phyloP scores from a whole-genome alignment of 352 stramenopile genomes.

The Elongisporangium undulatum region DNA sequence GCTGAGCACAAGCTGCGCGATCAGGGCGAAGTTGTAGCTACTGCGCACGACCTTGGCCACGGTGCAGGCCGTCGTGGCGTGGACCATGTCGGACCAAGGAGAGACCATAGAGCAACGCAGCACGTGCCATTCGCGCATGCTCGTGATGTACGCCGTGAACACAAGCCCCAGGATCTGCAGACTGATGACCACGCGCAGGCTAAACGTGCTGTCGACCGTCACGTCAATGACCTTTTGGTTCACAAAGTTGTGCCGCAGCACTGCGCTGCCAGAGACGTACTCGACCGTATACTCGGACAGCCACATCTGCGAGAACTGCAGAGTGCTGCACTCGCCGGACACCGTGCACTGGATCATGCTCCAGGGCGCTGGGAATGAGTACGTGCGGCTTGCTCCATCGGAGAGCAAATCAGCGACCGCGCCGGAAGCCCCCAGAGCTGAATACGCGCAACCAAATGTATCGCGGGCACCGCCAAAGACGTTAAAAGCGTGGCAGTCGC shows the following conservation, averaged over 20 bases:
- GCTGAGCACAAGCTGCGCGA: slow-evolving; percentile 25
- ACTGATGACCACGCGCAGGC: slow-evolving; percentile 23
- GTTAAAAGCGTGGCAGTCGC: slow-evolving; percentile 16
- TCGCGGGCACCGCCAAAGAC: slow-evolving; percentile 18
- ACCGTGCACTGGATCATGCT: slow-evolving; percentile 34
- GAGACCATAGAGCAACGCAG: slow-evolving; percentile 14
- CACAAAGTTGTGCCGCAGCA: slow-evolving; percentile 33
- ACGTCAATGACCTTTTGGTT: slow-evolving; percentile 39
- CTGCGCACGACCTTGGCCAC: slow-evolving; percentile 33
- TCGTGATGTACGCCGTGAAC: slow-evolving; percentile 27
- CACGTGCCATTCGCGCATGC: slow-evolving; percentile 20
- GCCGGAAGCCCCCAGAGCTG: slow-evolving; percentile 21
- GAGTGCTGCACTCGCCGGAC: slow-evolving; percentile 29
- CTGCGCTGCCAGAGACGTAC: slow-evolving; percentile 2
- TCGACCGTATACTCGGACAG: slow-evolving; percentile 26
- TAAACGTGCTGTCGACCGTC: slow-evolving; percentile 29
- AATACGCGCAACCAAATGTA: slow-evolving; percentile 24
- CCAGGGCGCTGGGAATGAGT: slow-evolving; percentile 32
- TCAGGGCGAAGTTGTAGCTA: slow-evolving; percentile 35
- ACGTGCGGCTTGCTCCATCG: slow-evolving; percentile 10
- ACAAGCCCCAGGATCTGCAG: slow-evolving; percentile 28
- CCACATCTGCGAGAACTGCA: slow-evolving; percentile 36
- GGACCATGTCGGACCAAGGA: slow-evolving; percentile 15
- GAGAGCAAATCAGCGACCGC: slow-evolving; percentile 16
- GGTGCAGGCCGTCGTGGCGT: slow-evolving; percentile 26